phyloP scores from a whole-genome alignment of 2,329 filamentous ascomycete species.

The Penicillium sp. region DNA sequence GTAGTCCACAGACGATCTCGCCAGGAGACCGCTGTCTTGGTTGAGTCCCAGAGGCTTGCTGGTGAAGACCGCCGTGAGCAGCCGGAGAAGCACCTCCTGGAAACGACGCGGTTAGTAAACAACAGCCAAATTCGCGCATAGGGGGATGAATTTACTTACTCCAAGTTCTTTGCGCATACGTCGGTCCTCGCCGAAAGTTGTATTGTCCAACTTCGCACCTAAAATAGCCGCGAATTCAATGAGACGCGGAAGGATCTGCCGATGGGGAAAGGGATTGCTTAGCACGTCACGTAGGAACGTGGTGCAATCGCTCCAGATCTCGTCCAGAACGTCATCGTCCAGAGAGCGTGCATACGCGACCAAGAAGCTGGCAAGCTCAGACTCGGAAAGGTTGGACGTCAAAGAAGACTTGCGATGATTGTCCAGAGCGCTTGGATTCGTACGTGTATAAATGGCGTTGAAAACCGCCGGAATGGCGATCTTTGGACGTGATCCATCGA shows the following conservation, averaged over 20 bases:
- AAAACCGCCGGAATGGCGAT: conserved; percentile 92
- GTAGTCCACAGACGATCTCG: conserved; percentile 42
- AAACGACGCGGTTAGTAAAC: conserved; percentile 20
- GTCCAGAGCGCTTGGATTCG: conserved; percentile 78
- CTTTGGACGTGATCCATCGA: conserved; percentile 87
- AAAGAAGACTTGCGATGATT: conserved; percentile 79
- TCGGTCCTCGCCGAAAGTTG: conserved; percentile 90
- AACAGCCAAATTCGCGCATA: not conserved
- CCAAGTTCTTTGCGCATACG: conserved; percentile 89
- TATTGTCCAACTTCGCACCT: conserved; percentile 95
- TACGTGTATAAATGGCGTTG: conserved; percentile 92
- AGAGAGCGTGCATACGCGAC: conserved; percentile 86
- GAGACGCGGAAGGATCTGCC: conserved; percentile 81
- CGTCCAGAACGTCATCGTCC: conserved; percentile 96
- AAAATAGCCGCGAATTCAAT: conserved; percentile 86
- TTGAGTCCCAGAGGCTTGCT: conserved; percentile 74
- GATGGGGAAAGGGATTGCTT: conserved; percentile 89
- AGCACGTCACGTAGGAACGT: conserved; percentile 86
- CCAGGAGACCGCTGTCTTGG: conserved; percentile 52
- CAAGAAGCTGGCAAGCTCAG: conserved; percentile 81
- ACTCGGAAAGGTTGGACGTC: conserved; percentile 78
- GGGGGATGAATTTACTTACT: conserved; percentile 54
- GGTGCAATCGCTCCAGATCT: conserved; percentile 95
- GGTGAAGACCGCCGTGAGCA: conserved; percentile 92
- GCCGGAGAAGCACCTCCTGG: conserved; percentile 81